Percentiles rank a stretch among this genome's conserved stretches.
Evolutionary conservation across 1,284 basidiomycete genomes (phyloP).

Genomic region (Sanghuangporus baumii): DNA sequence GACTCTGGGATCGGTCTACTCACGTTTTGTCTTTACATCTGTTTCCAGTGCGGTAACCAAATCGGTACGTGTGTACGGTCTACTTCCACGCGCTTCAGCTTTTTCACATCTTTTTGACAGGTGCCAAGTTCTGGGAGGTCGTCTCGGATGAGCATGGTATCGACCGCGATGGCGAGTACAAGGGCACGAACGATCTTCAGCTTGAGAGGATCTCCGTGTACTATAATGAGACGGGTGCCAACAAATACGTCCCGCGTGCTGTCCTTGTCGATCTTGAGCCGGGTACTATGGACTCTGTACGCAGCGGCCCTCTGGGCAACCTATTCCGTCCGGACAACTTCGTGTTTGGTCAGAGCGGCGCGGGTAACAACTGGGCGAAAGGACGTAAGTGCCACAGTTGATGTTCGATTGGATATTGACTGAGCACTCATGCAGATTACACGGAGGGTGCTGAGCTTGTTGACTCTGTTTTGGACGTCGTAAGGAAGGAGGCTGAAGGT

Average conservation of each 20-base stretch:
- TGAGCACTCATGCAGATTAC: conserved; percentile 55
- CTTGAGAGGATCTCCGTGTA: conserved; percentile 97
- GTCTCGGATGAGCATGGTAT: conserved; percentile 98
- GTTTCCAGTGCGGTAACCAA: conserved; percentile 89
- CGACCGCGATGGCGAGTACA: conserved; percentile 87
- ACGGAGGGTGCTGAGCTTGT: conserved; percentile 94
- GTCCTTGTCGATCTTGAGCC: conserved; percentile 88
- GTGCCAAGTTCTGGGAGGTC: conserved; percentile 99
- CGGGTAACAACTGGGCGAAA: conserved; percentile 94
- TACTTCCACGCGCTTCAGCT: conserved; percentile 19
- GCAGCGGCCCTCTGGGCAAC: conserved; percentile 58
- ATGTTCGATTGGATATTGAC: neutral
- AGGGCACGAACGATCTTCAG: conserved; percentile 92
- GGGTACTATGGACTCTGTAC: conserved; percentile 83
- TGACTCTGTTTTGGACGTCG: conserved; percentile 75
- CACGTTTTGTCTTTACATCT: conserved; percentile 19
- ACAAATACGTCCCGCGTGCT: conserved; percentile 88
- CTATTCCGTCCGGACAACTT: conserved; percentile 91
- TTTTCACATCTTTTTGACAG: conserved; percentile 32
- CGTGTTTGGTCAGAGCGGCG: conserved; percentile 67
- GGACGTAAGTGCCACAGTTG: conserved; percentile 54
- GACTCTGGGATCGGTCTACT: conserved; percentile 20
- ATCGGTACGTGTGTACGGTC: conserved; percentile 57
- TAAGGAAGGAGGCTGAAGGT: conserved; percentile 72
- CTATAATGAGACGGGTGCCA: conserved; percentile 87